These are phyloP conservation scores for Aspergillus piperis DNA, from an alignment of 2,329 filamentous ascomycete genomes.

Conservation along the genomic window DNA sequence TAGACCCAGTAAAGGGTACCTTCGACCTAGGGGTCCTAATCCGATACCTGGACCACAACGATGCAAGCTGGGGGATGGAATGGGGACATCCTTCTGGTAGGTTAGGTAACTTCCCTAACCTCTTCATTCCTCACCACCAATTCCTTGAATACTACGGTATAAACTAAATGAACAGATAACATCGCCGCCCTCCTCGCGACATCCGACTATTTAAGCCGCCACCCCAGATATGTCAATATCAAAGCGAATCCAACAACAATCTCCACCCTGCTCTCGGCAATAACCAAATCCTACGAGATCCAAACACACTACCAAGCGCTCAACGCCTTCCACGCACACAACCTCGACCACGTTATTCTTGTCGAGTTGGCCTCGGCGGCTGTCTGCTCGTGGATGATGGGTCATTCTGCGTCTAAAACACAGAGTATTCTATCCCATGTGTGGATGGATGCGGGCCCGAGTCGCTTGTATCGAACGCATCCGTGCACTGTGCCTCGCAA, in stretches of 20 bases:
- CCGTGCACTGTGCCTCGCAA: neutral
- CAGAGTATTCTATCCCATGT: neutral
- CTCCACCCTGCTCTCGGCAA: neutral
- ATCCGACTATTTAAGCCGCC: neutral
- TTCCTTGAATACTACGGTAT: too few relatives aligned
- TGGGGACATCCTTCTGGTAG: neutral
- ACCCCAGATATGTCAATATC: neutral
- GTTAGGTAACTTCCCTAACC: too few relatives aligned
- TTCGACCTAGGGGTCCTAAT: neutral
- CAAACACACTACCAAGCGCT: neutral
- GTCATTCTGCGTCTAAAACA: neutral
- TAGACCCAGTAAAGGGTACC: neutral
- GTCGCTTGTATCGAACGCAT: neutral
- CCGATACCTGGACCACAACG: neutral
- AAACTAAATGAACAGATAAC: neutral
- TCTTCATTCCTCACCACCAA: too few relatives aligned
- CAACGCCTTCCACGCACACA: neutral
- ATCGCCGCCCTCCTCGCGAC: neutral
- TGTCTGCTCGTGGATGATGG: neutral
- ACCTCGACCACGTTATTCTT: neutral
- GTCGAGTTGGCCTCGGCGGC: neutral
- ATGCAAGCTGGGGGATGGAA: neutral
- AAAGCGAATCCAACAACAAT: neutral
- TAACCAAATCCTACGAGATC: neutral
- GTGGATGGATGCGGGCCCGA: neutral